phyloP scores from a whole-genome alignment of 2,329 filamentous ascomycete genomes.

The Pseudogymnoascus sp. region DNA sequence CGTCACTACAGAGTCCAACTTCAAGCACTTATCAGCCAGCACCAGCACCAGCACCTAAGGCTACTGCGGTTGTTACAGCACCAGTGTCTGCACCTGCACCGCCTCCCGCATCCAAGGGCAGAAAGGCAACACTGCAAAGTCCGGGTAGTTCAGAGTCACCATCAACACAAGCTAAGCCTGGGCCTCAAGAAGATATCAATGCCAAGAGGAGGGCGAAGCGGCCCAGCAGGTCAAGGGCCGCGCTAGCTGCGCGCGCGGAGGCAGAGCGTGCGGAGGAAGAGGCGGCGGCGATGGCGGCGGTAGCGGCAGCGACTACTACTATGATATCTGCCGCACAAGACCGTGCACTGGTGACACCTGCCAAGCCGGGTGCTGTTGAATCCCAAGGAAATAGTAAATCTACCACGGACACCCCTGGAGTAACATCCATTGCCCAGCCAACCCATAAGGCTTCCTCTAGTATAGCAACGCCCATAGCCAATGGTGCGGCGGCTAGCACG shows the following conservation, averaged over 20 bases:
- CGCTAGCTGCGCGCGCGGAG: background rate
- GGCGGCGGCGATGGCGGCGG: background rate
- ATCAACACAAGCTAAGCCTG: background rate
- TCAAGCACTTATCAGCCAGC: background rate
- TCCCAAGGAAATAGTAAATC: background rate
- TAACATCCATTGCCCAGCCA: background rate
- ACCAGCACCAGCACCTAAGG: background rate
- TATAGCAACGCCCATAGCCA: background rate
- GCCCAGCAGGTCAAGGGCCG: background rate
- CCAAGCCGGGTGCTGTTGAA: background rate
- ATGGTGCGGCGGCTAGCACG: background rate
- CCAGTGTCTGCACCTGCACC: background rate
- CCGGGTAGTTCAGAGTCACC: background rate
- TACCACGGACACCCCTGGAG: background rate
- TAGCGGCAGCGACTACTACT: background rate
- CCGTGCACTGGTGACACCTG: background rate
- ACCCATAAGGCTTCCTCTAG: background rate
- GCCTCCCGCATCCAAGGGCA: background rate
- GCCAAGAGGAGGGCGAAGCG: background rate
- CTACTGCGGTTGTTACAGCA: background rate
- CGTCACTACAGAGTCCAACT: background rate
- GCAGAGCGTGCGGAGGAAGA: background rate
- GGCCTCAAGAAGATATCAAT: background rate
- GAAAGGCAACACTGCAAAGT: background rate
- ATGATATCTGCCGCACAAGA: background rate